Conservation (phyloP, 1,284 basidiomycete genomes). For the Ceratobasidium sp. region DNA sequence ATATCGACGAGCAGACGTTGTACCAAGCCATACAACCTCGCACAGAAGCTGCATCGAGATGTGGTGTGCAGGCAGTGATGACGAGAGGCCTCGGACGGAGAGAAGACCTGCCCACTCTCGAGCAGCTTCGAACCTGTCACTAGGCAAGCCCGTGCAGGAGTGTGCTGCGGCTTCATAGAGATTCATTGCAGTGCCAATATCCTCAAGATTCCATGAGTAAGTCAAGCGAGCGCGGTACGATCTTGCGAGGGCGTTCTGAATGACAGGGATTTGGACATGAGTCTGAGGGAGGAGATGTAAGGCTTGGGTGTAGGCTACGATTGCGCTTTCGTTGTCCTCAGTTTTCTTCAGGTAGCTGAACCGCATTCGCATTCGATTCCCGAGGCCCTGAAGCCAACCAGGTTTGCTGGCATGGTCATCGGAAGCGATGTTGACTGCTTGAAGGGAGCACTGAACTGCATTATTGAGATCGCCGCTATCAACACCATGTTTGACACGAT, state of each 20-base stretch:
- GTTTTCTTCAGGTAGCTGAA: background rate
- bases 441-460: background rate
- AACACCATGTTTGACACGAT: too few relatives aligned
- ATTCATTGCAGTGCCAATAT: background rate
- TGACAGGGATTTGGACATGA: background rate
- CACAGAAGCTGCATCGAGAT: background rate
- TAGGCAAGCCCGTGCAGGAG: background rate
- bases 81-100: background rate
- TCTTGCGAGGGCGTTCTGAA: background rate
- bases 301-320: background rate
- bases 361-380: background rate
- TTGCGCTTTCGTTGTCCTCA: background rate
- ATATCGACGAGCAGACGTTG: background rate
- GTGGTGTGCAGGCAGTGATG: background rate
- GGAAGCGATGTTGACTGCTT: background rate
- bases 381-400: background rate
- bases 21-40: constrained; percentile 10
- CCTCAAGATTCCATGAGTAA: background rate
- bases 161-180: background rate
- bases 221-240: background rate
- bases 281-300: background rate
- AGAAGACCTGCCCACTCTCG: background rate
- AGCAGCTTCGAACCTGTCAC: background rate
- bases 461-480: background rate
- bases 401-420: too few relatives aligned